These are phyloP conservation scores for Rhodotorula sphaerocarpa DNA, from an alignment of 768 basidiomycete species.

Conservation along the genomic window DNA sequence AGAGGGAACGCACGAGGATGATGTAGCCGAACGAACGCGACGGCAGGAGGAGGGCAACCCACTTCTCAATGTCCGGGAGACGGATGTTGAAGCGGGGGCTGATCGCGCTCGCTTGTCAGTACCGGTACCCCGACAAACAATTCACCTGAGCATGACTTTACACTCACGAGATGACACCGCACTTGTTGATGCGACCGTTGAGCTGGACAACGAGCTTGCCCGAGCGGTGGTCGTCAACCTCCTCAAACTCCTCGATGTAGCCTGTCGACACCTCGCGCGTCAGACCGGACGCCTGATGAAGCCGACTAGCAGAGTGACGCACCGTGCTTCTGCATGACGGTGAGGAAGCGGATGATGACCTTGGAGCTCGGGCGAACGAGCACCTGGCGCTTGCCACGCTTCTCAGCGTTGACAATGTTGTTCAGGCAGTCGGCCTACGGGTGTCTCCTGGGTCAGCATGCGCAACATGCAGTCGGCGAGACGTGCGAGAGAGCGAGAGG, in stretches of 20 bases:
- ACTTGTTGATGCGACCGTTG: conserved; percentile 97
- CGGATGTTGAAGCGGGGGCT: conserved; percentile 89
- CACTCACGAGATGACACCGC: conserved; percentile 81
- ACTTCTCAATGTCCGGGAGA: conserved; percentile 79
- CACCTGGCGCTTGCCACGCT: conserved; percentile 98
- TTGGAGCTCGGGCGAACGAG: conserved; percentile 95
- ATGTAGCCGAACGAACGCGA: conserved; percentile 93
- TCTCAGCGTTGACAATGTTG: conserved; percentile 78
- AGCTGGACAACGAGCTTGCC: conserved; percentile 98
- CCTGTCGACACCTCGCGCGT: conserved; percentile 49
- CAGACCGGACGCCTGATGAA: background rate
- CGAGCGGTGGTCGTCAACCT: conserved; percentile 82
- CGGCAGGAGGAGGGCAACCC: conserved; percentile 95
- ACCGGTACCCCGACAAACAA: background rate
- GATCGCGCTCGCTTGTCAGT: background rate
- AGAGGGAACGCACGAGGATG: conserved; percentile 64
- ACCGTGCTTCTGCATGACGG: conserved; percentile 95
- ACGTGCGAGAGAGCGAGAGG: too few species aligned
- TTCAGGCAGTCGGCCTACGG: conserved; percentile 65
- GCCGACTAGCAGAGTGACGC: background rate
- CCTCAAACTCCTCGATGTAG: conserved; percentile 85
- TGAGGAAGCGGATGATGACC: conserved; percentile 94
- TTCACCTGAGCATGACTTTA: too few species aligned
- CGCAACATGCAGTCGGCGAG: too few species aligned
- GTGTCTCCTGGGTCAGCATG: conserved; percentile 51